Evolutionary conservation across 805 yeast genomes (phyloP).

Genomic region (Yarrowia sp.): DNA sequence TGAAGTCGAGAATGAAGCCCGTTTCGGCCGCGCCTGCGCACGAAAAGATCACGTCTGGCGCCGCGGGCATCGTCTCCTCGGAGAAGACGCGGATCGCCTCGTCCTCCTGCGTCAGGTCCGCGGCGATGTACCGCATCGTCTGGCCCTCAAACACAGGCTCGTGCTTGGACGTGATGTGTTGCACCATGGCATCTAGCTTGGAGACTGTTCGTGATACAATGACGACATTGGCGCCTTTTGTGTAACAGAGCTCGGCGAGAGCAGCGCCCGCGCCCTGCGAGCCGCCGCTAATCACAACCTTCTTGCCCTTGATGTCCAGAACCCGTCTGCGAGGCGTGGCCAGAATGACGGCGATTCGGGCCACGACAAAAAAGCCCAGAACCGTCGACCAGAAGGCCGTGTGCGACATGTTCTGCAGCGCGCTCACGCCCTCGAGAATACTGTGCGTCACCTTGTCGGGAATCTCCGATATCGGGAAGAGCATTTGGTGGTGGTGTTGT

Average conservation of each 20-base stretch:
- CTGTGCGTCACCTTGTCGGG: constrained; percentile 2
- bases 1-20: constrained; percentile 67
- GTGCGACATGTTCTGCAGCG: constrained; percentile 20
- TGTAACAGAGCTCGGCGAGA: constrained; percentile 58
- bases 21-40: constrained; percentile 90
- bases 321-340: neutral
- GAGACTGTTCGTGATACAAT: constrained; percentile 74
- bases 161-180: constrained; percentile 39
- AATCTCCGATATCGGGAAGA: neutral
- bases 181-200: constrained; percentile 53
- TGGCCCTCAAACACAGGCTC: constrained; percentile 35
- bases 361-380: constrained; percentile 10
- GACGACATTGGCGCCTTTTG: constrained; percentile 60
- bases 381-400: constrained; percentile 13
- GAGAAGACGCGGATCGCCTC: constrained; percentile 49
- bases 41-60: constrained; percentile 73
- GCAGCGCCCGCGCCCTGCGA: constrained; percentile 92
- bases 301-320: constrained; percentile 40
- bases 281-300: constrained; percentile 83
- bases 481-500: neutral
- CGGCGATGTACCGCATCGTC: constrained; percentile 47
- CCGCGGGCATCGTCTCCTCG: constrained; percentile 34
- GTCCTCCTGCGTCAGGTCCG: constrained; percentile 63
- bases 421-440: constrained; percentile 8
- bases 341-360: constrained; percentile 13